These are phyloP conservation scores for Aspergillus bertholletiae DNA, from an alignment of 495 filamentous ascomycete genomes.

Conservation along the genomic window DNA sequence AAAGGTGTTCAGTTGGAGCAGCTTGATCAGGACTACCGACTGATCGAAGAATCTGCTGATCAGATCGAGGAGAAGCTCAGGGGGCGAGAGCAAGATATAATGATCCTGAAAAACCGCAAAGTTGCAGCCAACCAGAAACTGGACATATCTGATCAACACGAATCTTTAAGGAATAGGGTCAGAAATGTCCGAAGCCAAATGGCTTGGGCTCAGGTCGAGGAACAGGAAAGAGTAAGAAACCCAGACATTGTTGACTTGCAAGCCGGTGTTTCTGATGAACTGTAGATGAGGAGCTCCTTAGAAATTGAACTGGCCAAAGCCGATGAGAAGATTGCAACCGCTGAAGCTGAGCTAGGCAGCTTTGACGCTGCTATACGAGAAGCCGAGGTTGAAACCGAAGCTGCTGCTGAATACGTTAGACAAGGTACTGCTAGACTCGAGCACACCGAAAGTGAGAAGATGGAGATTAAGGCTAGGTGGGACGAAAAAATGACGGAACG, in stretches of 20 bases:
- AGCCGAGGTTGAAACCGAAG: constrained; percentile 44
- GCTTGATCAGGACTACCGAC: constrained; percentile 83
- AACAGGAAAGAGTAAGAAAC: constrained; percentile 42
- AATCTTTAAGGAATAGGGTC: constrained; percentile 50
- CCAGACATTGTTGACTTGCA: constrained; percentile 3
- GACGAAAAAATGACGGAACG: constrained; percentile 40
- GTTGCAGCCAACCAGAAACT: constrained; percentile 49
- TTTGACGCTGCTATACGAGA: constrained; percentile 42
- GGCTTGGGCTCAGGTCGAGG: constrained; percentile 71
- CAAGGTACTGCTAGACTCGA: constrained; percentile 48
- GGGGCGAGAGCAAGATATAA: constrained; percentile 45
- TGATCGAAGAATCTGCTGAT: constrained; percentile 69
- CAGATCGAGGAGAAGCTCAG: constrained; percentile 59
- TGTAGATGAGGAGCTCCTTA: constrained; percentile 32
- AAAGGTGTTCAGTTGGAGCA: constrained; percentile 92
- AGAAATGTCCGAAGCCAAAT: constrained; percentile 53
- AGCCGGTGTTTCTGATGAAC: not conserved
- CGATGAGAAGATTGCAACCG: constrained; percentile 37
- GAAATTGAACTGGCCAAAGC: constrained; percentile 29
- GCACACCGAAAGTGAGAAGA: constrained; percentile 38
- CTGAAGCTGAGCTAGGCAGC: constrained; percentile 34
- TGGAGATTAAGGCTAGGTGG: constrained; percentile 33
- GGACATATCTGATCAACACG: constrained; percentile 55
- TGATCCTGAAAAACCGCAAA: constrained; percentile 39
- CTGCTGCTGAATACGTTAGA: constrained; percentile 52